Conservation (phyloP, 495 filamentous ascomycete species). For the Echria macrotheca region DNA sequence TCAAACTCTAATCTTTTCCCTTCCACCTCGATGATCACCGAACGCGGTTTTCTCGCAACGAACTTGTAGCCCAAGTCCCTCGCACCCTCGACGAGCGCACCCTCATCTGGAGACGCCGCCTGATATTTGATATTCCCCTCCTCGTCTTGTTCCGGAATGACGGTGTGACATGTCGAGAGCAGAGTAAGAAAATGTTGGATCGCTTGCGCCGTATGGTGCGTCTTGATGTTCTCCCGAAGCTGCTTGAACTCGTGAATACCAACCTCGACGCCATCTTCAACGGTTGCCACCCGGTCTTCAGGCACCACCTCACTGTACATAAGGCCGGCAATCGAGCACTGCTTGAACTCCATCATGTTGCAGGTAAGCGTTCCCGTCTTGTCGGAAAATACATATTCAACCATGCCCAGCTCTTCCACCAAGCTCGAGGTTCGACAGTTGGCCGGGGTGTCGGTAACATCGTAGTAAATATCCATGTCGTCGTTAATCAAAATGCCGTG, state of each 20-base stretch:
- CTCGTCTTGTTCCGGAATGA: conserved; percentile 84
- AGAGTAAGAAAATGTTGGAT: conserved; percentile 91
- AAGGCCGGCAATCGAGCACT: conserved; percentile 86
- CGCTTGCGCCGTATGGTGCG: conserved; percentile 57
- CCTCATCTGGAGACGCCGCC: conserved; percentile 95
- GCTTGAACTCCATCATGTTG: conserved; percentile 98
- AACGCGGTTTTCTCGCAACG: conserved; percentile 78
- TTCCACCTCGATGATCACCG: conserved; percentile 71
- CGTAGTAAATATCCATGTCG: conserved; percentile 97
- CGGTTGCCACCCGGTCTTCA: conserved; percentile 79
- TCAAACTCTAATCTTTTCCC: conserved; percentile 78
- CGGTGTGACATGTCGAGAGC: conserved; percentile 90
- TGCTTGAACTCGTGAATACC: conserved; percentile 86
- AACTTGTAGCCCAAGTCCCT: conserved; percentile 82
- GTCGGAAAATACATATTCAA: conserved; percentile 98
- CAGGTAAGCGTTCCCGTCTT: conserved; percentile 99
- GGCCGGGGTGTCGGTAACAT: conserved; percentile 89
- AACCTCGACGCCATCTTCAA: conserved; percentile 66
- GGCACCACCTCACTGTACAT: conserved; percentile 92
- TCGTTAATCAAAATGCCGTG: conserved; percentile 96
- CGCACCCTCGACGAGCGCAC: conserved; percentile 91
- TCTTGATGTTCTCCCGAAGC: conserved; percentile 65
- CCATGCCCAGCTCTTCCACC: conserved; percentile 96
- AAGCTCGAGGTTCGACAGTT: conserved; percentile 93
- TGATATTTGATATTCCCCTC: conserved; percentile 90